These are phyloP conservation scores for Violaceomyces palustris DNA, from an alignment of 1,284 basidiomycete genomes.

Conservation along the genomic window DNA sequence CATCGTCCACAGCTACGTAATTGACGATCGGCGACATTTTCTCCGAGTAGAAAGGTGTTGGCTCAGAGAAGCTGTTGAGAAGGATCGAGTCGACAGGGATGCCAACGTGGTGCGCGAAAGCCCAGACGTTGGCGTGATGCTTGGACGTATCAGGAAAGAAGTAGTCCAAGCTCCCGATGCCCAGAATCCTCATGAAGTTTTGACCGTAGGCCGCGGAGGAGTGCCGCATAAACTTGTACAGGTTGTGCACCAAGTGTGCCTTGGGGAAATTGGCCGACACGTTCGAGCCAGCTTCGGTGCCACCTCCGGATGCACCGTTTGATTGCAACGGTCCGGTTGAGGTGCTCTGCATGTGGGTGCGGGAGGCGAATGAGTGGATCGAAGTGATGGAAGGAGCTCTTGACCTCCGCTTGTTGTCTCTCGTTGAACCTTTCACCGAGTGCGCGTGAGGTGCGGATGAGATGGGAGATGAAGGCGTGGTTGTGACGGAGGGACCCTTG, in stretches of 20 bases:
- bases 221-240: conserved; percentile 57
- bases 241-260: conserved; percentile 55
- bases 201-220: conserved; percentile 45
- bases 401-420: conserved; percentile 18
- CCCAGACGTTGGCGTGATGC: conserved; percentile 56
- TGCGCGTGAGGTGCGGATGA: no score
- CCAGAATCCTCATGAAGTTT: conserved; percentile 56
- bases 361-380: conserved; percentile 33
- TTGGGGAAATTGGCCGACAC: conserved; percentile 53
- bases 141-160: conserved; percentile 56
- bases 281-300: no score
- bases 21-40: conserved; percentile 56
- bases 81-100: conserved; percentile 57
- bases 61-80: conserved; percentile 56
- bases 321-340: conserved; percentile 10
- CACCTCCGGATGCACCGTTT: not conserved
- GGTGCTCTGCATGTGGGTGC: conserved; percentile 22
- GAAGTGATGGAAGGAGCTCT: conserved; percentile 37
- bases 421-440: no score
- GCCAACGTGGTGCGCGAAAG: conserved; percentile 55
- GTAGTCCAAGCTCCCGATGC: conserved; percentile 55
- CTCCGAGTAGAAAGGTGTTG: conserved; percentile 23
- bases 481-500: no score
- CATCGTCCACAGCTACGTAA: conserved; percentile 57
- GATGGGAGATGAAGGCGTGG: conserved; percentile 1